Evolutionary conservation across 2,329 filamentous ascomycete species (phyloP).

Genomic region (Knufia fluminis): DNA sequence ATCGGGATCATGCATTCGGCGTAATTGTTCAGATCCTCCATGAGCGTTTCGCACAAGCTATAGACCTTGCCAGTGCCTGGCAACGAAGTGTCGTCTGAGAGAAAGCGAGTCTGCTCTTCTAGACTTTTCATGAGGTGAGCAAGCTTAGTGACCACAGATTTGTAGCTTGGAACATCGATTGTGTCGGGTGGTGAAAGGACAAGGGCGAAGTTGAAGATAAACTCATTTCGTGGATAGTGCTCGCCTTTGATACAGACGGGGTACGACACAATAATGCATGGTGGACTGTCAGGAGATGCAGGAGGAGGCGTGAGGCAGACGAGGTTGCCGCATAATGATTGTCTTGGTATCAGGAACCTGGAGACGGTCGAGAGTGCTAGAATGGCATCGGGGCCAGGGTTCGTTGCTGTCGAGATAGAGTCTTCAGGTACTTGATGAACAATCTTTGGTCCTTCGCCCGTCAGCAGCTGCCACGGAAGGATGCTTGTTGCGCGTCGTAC

Average conservation of each 20-base stretch:
- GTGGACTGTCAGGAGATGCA: constrained; percentile 40
- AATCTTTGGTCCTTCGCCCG: constrained; percentile 47
- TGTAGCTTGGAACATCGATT: constrained; percentile 64
- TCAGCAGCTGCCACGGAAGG: neutral
- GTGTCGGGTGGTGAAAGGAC: constrained; percentile 52
- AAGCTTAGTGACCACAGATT: constrained; percentile 75
- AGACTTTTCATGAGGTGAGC: constrained; percentile 78
- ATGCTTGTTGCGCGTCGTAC: constrained; percentile 24
- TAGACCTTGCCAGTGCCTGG: constrained; percentile 45
- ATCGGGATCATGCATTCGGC: constrained; percentile 98
- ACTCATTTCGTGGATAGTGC: constrained; percentile 84
- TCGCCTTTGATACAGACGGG: constrained; percentile 78
- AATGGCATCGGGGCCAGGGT: constrained; percentile 46
- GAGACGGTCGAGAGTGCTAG: constrained; percentile 80
- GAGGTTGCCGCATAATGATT: constrained; percentile 89
- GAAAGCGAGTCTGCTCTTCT: constrained; percentile 81
- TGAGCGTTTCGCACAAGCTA: constrained; percentile 71
- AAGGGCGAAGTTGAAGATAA: constrained; percentile 96
- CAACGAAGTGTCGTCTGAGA: constrained; percentile 43
- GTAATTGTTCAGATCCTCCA: constrained; percentile 94
- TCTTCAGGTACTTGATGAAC: constrained; percentile 56
- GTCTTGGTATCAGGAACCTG: constrained; percentile 87
- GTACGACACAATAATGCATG: constrained; percentile 70
- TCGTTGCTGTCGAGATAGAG: constrained; percentile 38
- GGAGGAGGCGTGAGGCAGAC: constrained; percentile 45